Evolutionary conservation across 441 rosid genomes (phyloP).

Genomic region (Manihot esculenta): DNA sequence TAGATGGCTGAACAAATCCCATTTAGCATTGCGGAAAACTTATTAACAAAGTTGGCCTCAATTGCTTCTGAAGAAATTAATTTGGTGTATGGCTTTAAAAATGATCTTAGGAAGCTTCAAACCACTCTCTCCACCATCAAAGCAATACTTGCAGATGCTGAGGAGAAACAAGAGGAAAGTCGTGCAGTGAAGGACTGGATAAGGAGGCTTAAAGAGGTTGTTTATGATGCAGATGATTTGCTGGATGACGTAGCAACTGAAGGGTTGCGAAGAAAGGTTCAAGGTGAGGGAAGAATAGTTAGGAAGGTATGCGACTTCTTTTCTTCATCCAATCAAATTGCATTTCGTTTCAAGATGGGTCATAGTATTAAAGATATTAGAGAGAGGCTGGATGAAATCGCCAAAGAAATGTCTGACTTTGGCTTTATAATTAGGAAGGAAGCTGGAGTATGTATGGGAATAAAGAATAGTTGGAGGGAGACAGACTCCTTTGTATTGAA

Average conservation of each 20-base stretch:
- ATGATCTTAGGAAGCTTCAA: no score
- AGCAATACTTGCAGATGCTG: slow-evolving; percentile 24
- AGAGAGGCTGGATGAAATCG: slow-evolving; percentile 8
- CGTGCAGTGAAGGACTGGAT: slow-evolving; percentile 10
- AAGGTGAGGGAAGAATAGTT: no score
- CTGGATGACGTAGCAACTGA: slow-evolving; percentile 22
- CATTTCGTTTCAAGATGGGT: slow-evolving; percentile 15
- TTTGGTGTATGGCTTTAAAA: no score
- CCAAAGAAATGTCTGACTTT: no score
- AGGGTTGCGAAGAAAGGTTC: neutral
- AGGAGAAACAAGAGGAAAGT: neutral
- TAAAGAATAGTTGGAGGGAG: no score
- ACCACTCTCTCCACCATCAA: slow-evolving; percentile 3
- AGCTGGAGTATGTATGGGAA: no score
- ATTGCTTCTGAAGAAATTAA: no score
- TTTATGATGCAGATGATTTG: slow-evolving; percentile 28
- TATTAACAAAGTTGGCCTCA: no score
- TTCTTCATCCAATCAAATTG: slow-evolving; percentile 10
- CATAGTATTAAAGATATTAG: slow-evolving; percentile 13
- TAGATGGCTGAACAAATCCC: no score
- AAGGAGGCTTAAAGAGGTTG: slow-evolving; percentile 23
- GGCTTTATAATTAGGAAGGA: no score
- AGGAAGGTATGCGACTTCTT: slow-evolving; percentile 9
- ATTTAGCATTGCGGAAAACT: no score
- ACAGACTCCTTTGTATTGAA: no score